These are phyloP conservation scores for Zancudomyces culisetae DNA, from an alignment of 371 early-diverging fungal species.

Conservation along the genomic window DNA sequence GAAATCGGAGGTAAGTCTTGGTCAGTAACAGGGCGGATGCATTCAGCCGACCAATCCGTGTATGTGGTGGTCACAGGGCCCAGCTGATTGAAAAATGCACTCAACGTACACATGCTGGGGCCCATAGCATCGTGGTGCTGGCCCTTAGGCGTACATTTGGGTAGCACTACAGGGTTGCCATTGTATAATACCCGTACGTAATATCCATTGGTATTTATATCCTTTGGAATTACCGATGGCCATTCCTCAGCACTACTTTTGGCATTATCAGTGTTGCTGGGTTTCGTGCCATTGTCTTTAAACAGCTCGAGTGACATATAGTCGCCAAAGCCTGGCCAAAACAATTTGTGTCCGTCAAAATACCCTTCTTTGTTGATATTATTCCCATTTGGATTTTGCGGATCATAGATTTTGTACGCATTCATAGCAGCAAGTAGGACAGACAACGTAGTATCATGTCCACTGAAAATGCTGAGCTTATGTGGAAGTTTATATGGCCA, in stretches of 20 bases:
- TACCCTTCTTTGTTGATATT: not conserved
- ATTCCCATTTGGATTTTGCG: no score
- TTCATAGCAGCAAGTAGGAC: slow-evolving; percentile 25
- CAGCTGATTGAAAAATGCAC: slow-evolving; percentile 35
- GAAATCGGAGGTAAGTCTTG: not conserved
- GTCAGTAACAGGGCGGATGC: not conserved
- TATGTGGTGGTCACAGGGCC: not conserved
- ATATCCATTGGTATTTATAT: slow-evolving; percentile 11
- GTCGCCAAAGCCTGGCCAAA: not conserved
- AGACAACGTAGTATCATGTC: slow-evolving; percentile 53
- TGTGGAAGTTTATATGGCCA: not conserved
- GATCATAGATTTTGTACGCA: not conserved
- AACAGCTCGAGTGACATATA: slow-evolving; percentile 1
- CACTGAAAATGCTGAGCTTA: slow-evolving; percentile 25
- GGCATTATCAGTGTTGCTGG: not conserved
- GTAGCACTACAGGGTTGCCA: slow-evolving; percentile 34
- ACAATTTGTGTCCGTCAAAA: no score
- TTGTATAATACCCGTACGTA: slow-evolving; percentile 53
- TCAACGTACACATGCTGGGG: slow-evolving; percentile 41
- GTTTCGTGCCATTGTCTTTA: slow-evolving; percentile 13
- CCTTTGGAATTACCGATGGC: slow-evolving; percentile 4
- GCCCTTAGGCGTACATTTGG: slow-evolving; percentile 31
- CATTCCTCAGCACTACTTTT: slow-evolving; percentile 2
- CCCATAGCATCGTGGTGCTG: slow-evolving; percentile 36
- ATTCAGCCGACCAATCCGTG: not conserved